phyloP scores from a whole-genome alignment of 192 early-diverging fungal genomes.

The Backusella luteola region DNA sequence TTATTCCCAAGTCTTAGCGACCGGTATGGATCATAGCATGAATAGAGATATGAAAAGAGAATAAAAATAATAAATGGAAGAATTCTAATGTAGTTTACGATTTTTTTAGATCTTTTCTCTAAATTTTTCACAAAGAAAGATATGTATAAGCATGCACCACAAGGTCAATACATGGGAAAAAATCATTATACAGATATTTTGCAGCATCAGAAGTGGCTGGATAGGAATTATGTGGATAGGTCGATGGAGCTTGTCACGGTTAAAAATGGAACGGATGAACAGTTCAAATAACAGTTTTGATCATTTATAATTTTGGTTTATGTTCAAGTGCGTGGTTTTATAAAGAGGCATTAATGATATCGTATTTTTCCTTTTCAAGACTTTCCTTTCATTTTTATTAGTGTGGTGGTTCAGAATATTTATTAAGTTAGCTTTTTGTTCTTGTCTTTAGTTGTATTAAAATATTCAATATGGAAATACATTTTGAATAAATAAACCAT shows the following conservation, averaged over 20 bases:
- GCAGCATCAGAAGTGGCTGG: conserved; percentile 79
- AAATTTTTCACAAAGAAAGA: conserved; percentile 78
- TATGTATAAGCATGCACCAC: conserved; percentile 91
- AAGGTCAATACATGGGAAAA: conserved; percentile 89
- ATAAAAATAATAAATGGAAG: background rate
- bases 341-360: no score
- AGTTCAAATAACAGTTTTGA: conserved; percentile 47
- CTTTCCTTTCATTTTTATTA: background rate
- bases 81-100: background rate
- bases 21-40: conserved; percentile 39
- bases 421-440: background rate
- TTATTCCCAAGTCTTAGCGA: conserved; percentile 84
- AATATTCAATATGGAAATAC: background rate
- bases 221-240: conserved; percentile 63
- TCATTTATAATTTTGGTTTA: background rate
- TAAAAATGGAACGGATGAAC: conserved; percentile 75
- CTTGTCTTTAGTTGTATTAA: background rate
- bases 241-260: conserved; percentile 92
- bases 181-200: conserved; percentile 84
- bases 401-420: background rate
- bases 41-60: background rate
- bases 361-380: background rate
- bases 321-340: no score
- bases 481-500: background rate
- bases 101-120: conserved; percentile 63